These are phyloP conservation scores for Cadophora sp. DNA, from an alignment of 2,329 filamentous ascomycete genomes.

Conservation along the genomic window DNA sequence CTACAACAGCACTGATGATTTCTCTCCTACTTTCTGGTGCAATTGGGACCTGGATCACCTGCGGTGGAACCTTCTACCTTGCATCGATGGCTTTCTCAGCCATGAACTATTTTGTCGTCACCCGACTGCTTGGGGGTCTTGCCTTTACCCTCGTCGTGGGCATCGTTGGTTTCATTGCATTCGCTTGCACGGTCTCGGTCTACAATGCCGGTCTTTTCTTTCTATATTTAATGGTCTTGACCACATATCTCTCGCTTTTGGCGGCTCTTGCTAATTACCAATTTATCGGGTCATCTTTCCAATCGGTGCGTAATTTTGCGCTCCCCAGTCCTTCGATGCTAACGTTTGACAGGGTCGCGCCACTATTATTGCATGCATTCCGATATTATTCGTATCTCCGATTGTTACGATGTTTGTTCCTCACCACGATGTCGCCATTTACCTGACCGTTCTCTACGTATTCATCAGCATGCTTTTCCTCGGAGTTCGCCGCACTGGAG, in stretches of 20 bases:
- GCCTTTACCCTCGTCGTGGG: slow-evolving; percentile 47
- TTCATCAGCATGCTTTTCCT: slow-evolving; percentile 59
- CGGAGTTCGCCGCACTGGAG: slow-evolving; percentile 59
- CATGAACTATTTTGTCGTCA: slow-evolving; percentile 51
- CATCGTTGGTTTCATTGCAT: slow-evolving; percentile 56
- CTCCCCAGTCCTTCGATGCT: slow-evolving; percentile 51
- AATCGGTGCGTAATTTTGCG: slow-evolving; percentile 13
- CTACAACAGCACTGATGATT: slow-evolving; percentile 61
- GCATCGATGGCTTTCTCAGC: slow-evolving; percentile 58
- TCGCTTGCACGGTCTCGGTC: slow-evolving; percentile 52
- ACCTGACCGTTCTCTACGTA: slow-evolving; percentile 58
- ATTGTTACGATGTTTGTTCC: slow-evolving; percentile 59
- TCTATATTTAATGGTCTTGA: slow-evolving; percentile 63
- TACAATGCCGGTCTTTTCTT: slow-evolving; percentile 61
- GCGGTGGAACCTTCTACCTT: slow-evolving; percentile 67
- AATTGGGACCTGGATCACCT: slow-evolving; percentile 68
- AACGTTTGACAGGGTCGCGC: slow-evolving; percentile 45
- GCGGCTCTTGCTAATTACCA: slow-evolving; percentile 51
- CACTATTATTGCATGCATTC: slow-evolving; percentile 58
- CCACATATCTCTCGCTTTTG: slow-evolving; percentile 64
- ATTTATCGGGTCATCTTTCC: slow-evolving; percentile 37
- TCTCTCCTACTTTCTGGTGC: slow-evolving; percentile 64
- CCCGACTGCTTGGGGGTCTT: slow-evolving; percentile 56
- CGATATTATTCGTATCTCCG: slow-evolving; percentile 62
- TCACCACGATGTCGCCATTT: slow-evolving; percentile 60